phyloP scores from a whole-genome alignment of 768 basidiomycete species.

The Lactarius sanguifluus region DNA sequence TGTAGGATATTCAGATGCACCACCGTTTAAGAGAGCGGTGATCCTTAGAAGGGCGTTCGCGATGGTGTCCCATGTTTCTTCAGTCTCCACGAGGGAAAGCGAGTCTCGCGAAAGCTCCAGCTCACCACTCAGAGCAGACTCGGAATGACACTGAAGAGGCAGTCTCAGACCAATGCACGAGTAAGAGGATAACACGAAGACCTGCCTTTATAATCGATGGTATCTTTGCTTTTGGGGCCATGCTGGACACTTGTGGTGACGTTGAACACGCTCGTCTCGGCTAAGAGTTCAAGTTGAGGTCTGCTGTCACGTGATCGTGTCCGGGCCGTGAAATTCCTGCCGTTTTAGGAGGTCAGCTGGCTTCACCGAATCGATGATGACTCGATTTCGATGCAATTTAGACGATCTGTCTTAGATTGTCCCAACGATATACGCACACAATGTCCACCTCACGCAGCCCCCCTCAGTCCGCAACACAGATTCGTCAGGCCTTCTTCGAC shows the following conservation, averaged over 20 bases:
- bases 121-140: constrained; percentile 19
- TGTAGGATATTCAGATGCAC: constrained; percentile 50
- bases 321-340: constrained; percentile 1
- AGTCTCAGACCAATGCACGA: neutral
- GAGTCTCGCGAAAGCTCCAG: constrained; percentile 39
- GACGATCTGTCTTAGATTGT: constrained; percentile 13
- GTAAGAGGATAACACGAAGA: neutral
- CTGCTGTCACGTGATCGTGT: constrained; percentile 20
- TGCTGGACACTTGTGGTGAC: neutral
- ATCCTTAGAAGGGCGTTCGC: constrained; percentile 49
- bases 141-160: constrained; percentile 28
- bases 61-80: constrained; percentile 79
- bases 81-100: constrained; percentile 58
- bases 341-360: neutral
- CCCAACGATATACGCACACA: constrained; percentile 19
- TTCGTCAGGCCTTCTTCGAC: constrained; percentile 88
- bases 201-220: constrained; percentile 18
- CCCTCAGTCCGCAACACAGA: constrained; percentile 50
- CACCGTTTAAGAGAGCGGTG: constrained; percentile 49
- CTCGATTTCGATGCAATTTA: constrained; percentile 16
- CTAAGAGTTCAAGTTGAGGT: no score
- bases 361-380: constrained; percentile 5
- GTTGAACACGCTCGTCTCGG: neutral
- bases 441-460: constrained; percentile 9
- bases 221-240: constrained; percentile 27